Evolutionary conservation across 345 rosid species (phyloP).

Genomic region (Anastatica hierochuntica): DNA sequence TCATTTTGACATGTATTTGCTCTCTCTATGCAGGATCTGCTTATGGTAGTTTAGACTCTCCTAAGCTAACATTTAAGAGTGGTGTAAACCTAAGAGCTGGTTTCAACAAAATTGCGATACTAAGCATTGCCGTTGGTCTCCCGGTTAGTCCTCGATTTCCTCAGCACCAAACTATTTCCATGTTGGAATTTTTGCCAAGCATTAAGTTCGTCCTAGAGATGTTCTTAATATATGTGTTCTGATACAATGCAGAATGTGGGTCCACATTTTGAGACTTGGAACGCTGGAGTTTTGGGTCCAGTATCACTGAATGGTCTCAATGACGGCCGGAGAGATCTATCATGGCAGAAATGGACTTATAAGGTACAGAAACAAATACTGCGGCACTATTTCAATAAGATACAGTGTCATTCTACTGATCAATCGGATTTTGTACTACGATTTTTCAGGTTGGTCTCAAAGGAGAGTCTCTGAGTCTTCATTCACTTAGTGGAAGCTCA

Average conservation of each 20-base stretch:
- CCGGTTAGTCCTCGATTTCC: conserved; percentile 51
- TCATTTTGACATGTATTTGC: conserved; percentile 9
- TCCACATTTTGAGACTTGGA: conserved; percentile 97
- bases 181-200: neutral
- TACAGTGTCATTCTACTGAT: neutral
- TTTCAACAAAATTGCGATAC: conserved; percentile 63
- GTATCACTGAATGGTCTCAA: conserved; percentile 63
- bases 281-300: conserved; percentile 93
- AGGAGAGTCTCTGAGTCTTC: conserved; percentile 87
- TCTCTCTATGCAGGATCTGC: conserved; percentile 49
- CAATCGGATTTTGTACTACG: neutral
- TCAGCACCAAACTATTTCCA: no score
- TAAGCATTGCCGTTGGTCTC: conserved; percentile 93
- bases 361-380: conserved; percentile 37
- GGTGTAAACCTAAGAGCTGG: conserved; percentile 82
- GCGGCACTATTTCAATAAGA: no score
- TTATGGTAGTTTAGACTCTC: conserved; percentile 86
- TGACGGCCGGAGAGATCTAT: conserved; percentile 72
- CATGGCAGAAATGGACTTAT: conserved; percentile 98
- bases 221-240: conserved; percentile 12
- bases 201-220: neutral
- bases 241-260: conserved; percentile 69
- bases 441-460: conserved; percentile 67
- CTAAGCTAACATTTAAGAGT: conserved; percentile 59
- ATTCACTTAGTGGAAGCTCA: conserved; percentile 75